Evolutionary conservation across 805 yeast genomes (phyloP), one percentile per base, ranked within the genome.

Genomic region (Candida pseudoglaebosa): DNA sequence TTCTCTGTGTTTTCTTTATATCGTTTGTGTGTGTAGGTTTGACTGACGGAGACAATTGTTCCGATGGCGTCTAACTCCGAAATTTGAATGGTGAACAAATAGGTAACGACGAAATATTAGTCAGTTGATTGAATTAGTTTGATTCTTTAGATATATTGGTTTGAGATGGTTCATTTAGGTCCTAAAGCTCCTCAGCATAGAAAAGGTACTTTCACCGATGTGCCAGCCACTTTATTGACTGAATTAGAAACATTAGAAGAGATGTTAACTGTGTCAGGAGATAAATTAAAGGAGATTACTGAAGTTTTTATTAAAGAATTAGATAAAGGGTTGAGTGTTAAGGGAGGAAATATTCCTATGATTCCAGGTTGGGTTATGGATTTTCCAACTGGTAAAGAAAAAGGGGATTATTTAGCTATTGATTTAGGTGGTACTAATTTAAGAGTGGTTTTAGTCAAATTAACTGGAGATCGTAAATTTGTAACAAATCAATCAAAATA

Each of bases 381-480:
- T 56, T 84, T 72, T 71, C 97, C 98, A 48, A 82, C 91, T 36
- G 99, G 99, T 48, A 68, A 79, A 50, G 99, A 91, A 64, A 75
- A 74, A 30, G 99, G 99, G 48, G 82, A 87, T 50, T 91, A 75
- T 65, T 68, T 91, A 59, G 97, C 98, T 38, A 84, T 93, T 44
- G 99, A 91, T 62, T 76, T 91, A 68, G 99, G 99, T 61, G 99
- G 99, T 46, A 91, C 99, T 46, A 91, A 91, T 70, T 75, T 91
- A 63, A 80, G 99, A 62, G 95, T 89, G 35, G 96, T 91, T 42
- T 76, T 84, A 58, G 91, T 91, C 54, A 80, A 79, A 46, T 74
- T 91, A 53, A 78, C 80, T 39, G 99, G 99, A 46, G 75, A 83
- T 61, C 75, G 85, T 43, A 78, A 84, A 54, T 91, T 91, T 56